These are phyloP conservation scores for Didymella segeticola DNA, from an alignment of 2,329 filamentous ascomycete species.

Conservation along the genomic window DNA sequence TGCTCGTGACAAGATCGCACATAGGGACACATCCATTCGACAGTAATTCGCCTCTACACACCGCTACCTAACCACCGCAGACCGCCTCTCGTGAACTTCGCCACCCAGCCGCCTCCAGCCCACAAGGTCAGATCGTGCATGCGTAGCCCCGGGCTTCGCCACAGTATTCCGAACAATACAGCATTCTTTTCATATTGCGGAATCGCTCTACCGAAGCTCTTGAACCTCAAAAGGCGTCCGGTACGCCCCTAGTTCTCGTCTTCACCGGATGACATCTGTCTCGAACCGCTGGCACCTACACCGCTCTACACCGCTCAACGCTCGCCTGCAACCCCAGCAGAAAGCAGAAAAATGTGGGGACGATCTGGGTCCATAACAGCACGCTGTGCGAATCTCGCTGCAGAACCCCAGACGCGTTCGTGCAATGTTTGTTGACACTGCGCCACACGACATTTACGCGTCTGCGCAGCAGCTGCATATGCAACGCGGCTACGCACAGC, in stretches of 20 bases:
- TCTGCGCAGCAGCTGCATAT: background rate
- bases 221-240: background rate
- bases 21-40: constrained; percentile 5
- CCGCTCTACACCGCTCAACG: constrained; percentile 18
- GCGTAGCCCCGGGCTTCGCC: constrained; percentile 1
- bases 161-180: background rate
- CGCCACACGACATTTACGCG: background rate
- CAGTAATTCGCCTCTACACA: constrained; percentile 7
- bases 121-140: background rate
- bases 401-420: constrained; percentile 10
- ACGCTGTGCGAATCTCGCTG: background rate
- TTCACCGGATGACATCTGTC: constrained; percentile 12
- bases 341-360: background rate
- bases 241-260: background rate
- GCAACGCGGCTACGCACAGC: constrained; percentile 9
- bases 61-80: constrained; percentile 11
- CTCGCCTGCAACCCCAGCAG: background rate
- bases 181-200: background rate
- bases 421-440: constrained; percentile 2
- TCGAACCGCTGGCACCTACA: constrained; percentile 15
- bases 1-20: background rate
- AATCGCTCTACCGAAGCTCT: constrained; percentile 10
- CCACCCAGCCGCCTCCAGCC: constrained; percentile 10
- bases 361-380: constrained; percentile 1
- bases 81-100: constrained; percentile 18